Evolutionary conservation across 2,329 filamentous ascomycete genomes (phyloP).

Genomic region (Neospermospora avenae): DNA sequence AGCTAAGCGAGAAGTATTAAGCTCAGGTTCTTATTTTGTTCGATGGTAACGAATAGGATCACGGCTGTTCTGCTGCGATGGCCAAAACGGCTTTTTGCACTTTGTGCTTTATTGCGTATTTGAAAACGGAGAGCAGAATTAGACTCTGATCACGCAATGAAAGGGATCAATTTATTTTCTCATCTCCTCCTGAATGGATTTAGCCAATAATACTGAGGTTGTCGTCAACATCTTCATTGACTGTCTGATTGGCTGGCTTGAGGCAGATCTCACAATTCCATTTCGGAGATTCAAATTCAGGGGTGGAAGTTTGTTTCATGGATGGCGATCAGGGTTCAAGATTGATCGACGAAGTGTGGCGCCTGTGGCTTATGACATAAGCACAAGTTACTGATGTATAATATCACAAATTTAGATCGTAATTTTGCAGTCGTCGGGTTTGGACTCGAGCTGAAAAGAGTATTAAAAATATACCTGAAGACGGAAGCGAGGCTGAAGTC

Average conservation of each 20-base stretch:
- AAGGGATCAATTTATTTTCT: neutral
- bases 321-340: neutral
- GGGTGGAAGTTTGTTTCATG: neutral
- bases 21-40: too few species aligned
- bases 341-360: slow-evolving; percentile 3
- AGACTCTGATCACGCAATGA: neutral
- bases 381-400: too few species aligned
- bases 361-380: neutral
- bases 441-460: too few species aligned
- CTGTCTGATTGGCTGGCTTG: neutral
- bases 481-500: neutral
- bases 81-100: neutral
- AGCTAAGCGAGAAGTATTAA: neutral
- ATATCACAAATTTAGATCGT: neutral
- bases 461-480: too few species aligned
- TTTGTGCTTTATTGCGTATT: neutral
- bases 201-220: neutral
- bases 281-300: neutral
- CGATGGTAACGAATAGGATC: too few species aligned
- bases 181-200: neutral
- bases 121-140: neutral
- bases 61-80: too few species aligned
- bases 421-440: too few species aligned
- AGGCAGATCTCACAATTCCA: neutral
- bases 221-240: neutral